Conservation (phyloP, 768 basidiomycete genomes). For the Tricholomella constricta region DNA sequence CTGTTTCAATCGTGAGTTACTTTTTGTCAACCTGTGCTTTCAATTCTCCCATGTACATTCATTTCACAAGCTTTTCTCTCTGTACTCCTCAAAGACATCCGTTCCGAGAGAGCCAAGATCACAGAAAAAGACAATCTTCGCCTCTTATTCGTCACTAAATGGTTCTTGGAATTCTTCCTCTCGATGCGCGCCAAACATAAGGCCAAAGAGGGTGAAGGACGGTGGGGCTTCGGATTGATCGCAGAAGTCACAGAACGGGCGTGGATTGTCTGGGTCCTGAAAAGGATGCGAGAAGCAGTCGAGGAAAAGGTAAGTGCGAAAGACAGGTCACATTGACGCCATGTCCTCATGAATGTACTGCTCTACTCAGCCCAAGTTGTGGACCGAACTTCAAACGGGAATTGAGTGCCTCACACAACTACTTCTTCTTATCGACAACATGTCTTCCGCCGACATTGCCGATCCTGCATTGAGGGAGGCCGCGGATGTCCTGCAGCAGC, state of each 20-base stretch:
- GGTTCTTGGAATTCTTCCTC: conserved; percentile 93
- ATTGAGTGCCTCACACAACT: conserved; percentile 94
- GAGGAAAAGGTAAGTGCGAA: conserved; percentile 84
- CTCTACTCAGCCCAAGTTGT: conserved; percentile 77
- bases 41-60: conserved; percentile 1
- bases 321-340: neutral
- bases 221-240: conserved; percentile 73
- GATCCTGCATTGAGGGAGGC: conserved; percentile 64
- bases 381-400: conserved; percentile 93
- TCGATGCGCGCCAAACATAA: conserved; percentile 46
- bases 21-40: conserved; percentile 13
- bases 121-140: conserved; percentile 95
- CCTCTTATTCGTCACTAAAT: conserved; percentile 82
- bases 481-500: conserved; percentile 80
- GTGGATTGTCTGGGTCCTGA: conserved; percentile 90
- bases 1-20: conserved; percentile 86
- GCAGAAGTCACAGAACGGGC: conserved; percentile 84
- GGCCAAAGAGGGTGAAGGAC: conserved; percentile 26
- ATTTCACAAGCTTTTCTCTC: conserved; percentile 75
- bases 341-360: conserved; percentile 1
- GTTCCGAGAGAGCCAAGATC: conserved; percentile 87
- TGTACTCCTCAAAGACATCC: conserved; percentile 88
- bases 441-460: conserved; percentile 57
- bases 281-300: conserved; percentile 83
- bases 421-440: conserved; percentile 82